Evolutionary conservation across 768 basidiomycete genomes (phyloP).

Genomic region (Cystoderma amianthinum): DNA sequence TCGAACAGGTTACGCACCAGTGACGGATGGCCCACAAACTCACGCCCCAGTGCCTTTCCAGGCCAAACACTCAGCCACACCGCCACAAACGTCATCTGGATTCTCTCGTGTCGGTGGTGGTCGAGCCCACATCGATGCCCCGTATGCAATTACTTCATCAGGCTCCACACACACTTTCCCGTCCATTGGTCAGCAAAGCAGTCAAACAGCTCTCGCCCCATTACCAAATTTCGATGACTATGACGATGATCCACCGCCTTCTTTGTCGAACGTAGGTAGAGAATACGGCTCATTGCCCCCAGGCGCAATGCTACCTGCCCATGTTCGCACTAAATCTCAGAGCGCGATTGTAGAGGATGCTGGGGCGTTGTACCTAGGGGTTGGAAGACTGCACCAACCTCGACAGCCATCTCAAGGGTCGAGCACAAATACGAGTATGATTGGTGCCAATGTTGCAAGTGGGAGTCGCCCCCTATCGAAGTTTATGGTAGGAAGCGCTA

Average conservation of each 20-base stretch:
- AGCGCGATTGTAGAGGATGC: conserved; percentile 77
- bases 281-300: conserved; percentile 33
- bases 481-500: conserved; percentile 14
- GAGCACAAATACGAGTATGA: background rate
- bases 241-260: conserved; percentile 41
- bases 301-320: conserved; percentile 61
- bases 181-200: conserved; percentile 44
- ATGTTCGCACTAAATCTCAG: conserved; percentile 74
- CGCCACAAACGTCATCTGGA: conserved; percentile 37
- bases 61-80: background rate
- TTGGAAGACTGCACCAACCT: background rate
- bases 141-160: conserved; percentile 63
- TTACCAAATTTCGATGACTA: conserved; percentile 17
- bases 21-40: conserved; percentile 26
- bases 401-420: background rate
- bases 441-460: conserved; percentile 4
- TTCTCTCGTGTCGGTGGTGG: conserved; percentile 89
- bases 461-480: conserved; percentile 4
- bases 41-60: conserved; percentile 2
- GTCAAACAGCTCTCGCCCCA: conserved; percentile 9
- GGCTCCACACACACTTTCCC: conserved; percentile 64
- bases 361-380: conserved; percentile 13
- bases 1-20: conserved; percentile 38
- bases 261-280: conserved; percentile 40
- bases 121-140: conserved; percentile 75